phyloP scores from a whole-genome alignment of 192 early-diverging fungal genomes.

The Phycomyces nitens region DNA sequence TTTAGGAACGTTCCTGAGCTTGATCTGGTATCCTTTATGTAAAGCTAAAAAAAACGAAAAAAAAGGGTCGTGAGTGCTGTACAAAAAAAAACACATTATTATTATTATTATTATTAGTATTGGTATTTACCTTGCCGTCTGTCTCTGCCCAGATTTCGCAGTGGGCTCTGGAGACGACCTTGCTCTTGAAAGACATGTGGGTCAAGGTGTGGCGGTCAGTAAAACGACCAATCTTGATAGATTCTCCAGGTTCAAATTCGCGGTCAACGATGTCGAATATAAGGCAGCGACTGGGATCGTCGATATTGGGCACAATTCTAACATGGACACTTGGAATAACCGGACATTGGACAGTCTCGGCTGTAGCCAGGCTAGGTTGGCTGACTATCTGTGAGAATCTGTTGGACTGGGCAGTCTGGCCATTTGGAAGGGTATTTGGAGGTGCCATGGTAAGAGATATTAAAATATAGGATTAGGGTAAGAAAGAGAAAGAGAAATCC shows the following conservation, averaged over 20 bases:
- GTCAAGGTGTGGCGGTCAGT: constrained; percentile 63
- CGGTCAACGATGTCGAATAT: constrained; percentile 58
- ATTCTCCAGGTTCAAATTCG: constrained; percentile 56
- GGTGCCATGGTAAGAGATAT: too few relatives aligned
- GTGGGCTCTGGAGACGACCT: constrained; percentile 90
- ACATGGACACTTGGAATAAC: constrained; percentile 5
- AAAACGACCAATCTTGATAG: constrained; percentile 70
- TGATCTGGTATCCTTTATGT: constrained; percentile 76
- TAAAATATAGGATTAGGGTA: too few relatives aligned
- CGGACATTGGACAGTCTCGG: background rate
- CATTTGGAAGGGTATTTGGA: too few relatives aligned
- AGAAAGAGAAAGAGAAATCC: too few relatives aligned
- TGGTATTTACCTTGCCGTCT: constrained; percentile 37
- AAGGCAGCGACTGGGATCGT: constrained; percentile 5
- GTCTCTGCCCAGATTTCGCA: constrained; percentile 88
- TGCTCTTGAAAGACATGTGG: constrained; percentile 80
- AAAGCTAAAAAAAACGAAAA: constrained; percentile 49
- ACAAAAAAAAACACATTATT: too few relatives aligned
- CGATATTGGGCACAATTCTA: constrained; percentile 13
- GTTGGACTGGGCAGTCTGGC: too few relatives aligned
- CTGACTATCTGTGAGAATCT: too few relatives aligned
- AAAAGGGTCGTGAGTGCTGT: too few relatives aligned
- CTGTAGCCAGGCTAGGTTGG: too few relatives aligned
- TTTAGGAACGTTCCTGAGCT: constrained; percentile 89
- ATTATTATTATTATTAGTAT: background rate